phyloP scores from a whole-genome alignment of 257 asterid species.

The Nicotiana tomentosiformis region DNA sequence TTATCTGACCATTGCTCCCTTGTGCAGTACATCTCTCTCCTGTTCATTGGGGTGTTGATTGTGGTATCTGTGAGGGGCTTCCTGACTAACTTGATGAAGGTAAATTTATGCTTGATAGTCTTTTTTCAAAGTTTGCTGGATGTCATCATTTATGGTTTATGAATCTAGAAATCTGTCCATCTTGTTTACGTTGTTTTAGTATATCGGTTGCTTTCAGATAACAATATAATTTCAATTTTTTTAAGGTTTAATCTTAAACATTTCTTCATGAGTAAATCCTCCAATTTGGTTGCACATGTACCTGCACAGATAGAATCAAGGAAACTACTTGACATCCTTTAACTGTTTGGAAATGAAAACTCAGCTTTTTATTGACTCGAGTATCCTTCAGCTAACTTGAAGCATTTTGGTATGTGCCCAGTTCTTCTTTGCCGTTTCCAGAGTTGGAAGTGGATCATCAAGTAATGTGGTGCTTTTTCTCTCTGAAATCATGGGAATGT shows the following conservation, averaged over 20 bases:
- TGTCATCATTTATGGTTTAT: not conserved
- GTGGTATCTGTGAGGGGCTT: constrained; percentile 91
- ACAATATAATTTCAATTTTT: not conserved
- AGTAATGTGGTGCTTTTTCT: constrained; percentile 98
- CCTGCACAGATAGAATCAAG: not conserved
- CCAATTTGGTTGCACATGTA: not conserved
- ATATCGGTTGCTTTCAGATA: not conserved
- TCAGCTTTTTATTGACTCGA: not conserved
- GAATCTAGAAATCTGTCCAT: not conserved
- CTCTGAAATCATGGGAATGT: constrained; percentile 99
- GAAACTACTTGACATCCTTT: not conserved
- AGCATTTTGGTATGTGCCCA: constrained; percentile 31
- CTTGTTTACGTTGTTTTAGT: not conserved
- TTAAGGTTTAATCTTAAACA: not conserved
- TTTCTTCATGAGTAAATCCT: not conserved
- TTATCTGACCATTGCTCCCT: not conserved
- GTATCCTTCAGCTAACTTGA: not conserved
- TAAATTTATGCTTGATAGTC: constrained; percentile 16
- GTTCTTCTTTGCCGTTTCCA: constrained; percentile 97
- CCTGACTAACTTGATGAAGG: constrained; percentile 89
- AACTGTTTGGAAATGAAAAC: not conserved
- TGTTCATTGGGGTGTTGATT: constrained; percentile 91
- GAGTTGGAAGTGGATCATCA: constrained; percentile 99
- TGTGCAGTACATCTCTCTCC: constrained; percentile 81
- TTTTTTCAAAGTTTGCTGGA: not conserved